Base-by-base conservation (phyloP, 495 filamentous ascomycete genomes). In the Melanomma pulvis-pyrius region DNA sequence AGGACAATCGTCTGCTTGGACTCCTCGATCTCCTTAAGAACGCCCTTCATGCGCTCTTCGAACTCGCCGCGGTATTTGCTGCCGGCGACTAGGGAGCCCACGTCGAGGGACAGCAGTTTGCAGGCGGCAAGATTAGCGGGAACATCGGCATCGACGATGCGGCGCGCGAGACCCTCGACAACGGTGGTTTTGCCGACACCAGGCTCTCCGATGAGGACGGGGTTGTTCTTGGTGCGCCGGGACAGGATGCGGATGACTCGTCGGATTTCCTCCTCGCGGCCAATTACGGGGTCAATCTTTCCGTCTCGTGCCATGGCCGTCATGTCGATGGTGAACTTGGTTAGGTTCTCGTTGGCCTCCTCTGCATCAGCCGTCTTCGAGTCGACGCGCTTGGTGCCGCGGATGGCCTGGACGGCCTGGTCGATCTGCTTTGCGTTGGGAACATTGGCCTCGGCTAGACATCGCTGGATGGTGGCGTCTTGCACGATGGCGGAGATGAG, bases 171-270 rank as follows among this genome's bases (percentile, higher is more conserved):
- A 70, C 94, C 96, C 80, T 98, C 94, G 30, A 97, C 93, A 55
- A 98, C 92, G 2, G 94, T 97, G 13, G 94, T 98, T 81, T 98
- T 98, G 69, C 94, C 94, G 17, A 98, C 94, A 87, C 94, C 94
- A 9, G 94, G 94, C 75, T 98, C 94, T 76, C 94, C 94, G 62
- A 91, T 91, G 64, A 98, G 83, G 17, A 97, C 94, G 2, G 94
- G 94, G 74, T 98, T 98, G 81, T 98, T 98, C 85, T 98, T 98
- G 52, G 94, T 98, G 69, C 94, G 86, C 68, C 94, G 84, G 13
- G 92, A 94, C 25, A 98, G 83, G 57, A 98, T 98, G 22, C 94
- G 87, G 60, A 98, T 88, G 12, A 98, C 94, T 63, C 94, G 86
- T 69, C 94, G 82, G 70, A 98, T 97, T 75, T 98, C 94, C 75